Evolutionary conservation across 1,284 basidiomycete genomes (phyloP), one percentile per base, ranked within the genome.

Genomic region (Ustilago shanxiensis): DNA sequence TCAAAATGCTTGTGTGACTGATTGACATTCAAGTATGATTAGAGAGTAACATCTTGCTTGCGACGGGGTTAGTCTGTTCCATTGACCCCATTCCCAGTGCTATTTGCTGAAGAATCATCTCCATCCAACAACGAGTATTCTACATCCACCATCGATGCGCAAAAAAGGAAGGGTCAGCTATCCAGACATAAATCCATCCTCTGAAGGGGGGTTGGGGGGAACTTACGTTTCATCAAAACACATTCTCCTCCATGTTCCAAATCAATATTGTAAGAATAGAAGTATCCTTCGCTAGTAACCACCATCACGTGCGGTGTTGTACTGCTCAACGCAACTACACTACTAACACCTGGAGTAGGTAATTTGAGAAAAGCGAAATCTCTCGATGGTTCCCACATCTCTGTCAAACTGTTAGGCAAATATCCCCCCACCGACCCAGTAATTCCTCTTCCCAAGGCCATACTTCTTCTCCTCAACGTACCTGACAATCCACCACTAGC

Each of bases 271-370:
- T 99, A 99, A 9, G 92, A 91, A 85, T 98, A 98, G 86, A 98
- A 97, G 80, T 94, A 93, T 0, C 96, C 96, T 76, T 98, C 95
- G 0, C 93, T 93, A 0, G 95, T 95, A 58, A 98, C 91, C 13
- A 98, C 95, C 94, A 98, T 97, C 6, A 98, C 93, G 76, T 98
- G 95, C 0, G 96, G 96, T 86, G 93, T 93, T 11, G 94, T 95
- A 9, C 63, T 62, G 65, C 73, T 77, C n/a, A 86, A 64, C 16
- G 83, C 84, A 3, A 86, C 85, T 2, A 85, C 76, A 22, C 82
- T 85, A 58, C 83, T 79, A 11, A 87, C 91, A 5, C 93, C 93
- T 50, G 90, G 90, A 0, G 90, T 90, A n/a, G 95, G 94, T 35
- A 99, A 87, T 83, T 94, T 92, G 70, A 98, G 88, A 86, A 91